Conservation (phyloP, 2,329 filamentous ascomycete genomes). For the Aureobasidium sp. region DNA sequence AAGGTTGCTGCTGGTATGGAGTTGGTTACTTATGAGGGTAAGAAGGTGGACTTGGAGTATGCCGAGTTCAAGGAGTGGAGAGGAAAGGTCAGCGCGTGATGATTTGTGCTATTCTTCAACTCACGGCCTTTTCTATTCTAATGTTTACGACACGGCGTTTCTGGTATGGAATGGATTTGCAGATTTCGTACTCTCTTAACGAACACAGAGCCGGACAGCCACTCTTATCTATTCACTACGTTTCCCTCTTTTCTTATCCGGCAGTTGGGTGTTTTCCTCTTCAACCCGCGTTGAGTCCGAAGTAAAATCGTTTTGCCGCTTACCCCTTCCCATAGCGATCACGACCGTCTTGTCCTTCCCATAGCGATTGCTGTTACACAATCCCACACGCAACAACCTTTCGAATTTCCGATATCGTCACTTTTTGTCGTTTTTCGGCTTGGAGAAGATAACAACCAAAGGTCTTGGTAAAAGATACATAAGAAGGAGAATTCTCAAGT, state of each 20-base stretch:
- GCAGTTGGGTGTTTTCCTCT: neutral
- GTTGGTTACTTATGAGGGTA: slow-evolving; percentile 79
- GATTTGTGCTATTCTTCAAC: neutral
- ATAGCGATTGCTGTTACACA: slow-evolving; percentile 6
- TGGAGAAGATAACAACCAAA: no score
- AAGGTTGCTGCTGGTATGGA: slow-evolving; percentile 62
- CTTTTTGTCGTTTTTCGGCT: neutral
- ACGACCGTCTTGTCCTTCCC: slow-evolving; percentile 4
- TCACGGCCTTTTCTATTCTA: no score
- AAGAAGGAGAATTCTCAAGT: neutral
- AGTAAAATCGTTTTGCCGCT: neutral
- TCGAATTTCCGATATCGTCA: neutral
- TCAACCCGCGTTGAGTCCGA: neutral
- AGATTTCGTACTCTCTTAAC: no score
- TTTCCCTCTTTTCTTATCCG: neutral
- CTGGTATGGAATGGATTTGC: neutral
- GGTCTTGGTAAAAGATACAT: neutral
- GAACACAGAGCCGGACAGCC: no score
- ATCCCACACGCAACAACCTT: neutral
- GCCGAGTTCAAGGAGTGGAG: slow-evolving; percentile 71
- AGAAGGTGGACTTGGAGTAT: slow-evolving; percentile 63
- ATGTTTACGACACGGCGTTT: neutral
- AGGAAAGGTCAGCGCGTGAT: slow-evolving; percentile 25
- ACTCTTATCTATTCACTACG: no score
- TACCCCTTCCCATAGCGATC: slow-evolving; percentile 1